Conservation (phyloP, 202 grass and related monocot species). For the Elaeis oleifera region DNA sequence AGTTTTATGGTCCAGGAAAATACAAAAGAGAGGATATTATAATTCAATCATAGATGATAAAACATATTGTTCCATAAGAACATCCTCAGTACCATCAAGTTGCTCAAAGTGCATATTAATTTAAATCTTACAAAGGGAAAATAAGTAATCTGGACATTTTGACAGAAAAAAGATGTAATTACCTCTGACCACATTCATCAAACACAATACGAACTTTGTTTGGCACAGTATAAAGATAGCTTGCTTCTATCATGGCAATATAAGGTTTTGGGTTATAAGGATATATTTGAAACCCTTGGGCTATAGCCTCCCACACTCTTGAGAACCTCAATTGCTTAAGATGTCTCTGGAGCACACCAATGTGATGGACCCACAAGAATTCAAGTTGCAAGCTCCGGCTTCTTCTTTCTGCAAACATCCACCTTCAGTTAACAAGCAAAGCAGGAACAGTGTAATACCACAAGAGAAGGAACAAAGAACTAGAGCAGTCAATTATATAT, state of each 20-base stretch:
- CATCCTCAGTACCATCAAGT: too few relatives aligned
- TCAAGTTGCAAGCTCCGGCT: constrained; percentile 61
- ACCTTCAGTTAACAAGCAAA: constrained; percentile 5
- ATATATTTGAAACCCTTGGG: constrained; percentile 66
- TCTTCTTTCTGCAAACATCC: constrained; percentile 35
- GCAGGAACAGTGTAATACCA: not conserved
- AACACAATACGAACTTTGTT: constrained; percentile 76
- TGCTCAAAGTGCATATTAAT: too few relatives aligned
- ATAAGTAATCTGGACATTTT: not conserved
- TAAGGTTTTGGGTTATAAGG: constrained; percentile 82
- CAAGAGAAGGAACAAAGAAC: too few relatives aligned
- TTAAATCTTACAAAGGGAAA: too few relatives aligned
- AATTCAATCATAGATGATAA: too few relatives aligned
- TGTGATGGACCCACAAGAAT: constrained; percentile 67
- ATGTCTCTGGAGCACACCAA: constrained; percentile 62
- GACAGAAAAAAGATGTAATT: constrained; percentile 20
- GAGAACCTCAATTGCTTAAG: constrained; percentile 50
- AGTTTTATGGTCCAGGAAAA: too few relatives aligned
- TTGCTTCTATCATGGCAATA: constrained; percentile 54
- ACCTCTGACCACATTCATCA: constrained; percentile 81
- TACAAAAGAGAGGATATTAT: too few relatives aligned
- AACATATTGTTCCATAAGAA: too few relatives aligned
- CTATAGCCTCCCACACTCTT: constrained; percentile 59
- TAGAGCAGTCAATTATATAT: too few relatives aligned
- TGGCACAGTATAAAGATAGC: constrained; percentile 64